phyloP scores from a whole-genome alignment of 2,329 filamentous ascomycete genomes.

The Podosphaera xanthii region DNA sequence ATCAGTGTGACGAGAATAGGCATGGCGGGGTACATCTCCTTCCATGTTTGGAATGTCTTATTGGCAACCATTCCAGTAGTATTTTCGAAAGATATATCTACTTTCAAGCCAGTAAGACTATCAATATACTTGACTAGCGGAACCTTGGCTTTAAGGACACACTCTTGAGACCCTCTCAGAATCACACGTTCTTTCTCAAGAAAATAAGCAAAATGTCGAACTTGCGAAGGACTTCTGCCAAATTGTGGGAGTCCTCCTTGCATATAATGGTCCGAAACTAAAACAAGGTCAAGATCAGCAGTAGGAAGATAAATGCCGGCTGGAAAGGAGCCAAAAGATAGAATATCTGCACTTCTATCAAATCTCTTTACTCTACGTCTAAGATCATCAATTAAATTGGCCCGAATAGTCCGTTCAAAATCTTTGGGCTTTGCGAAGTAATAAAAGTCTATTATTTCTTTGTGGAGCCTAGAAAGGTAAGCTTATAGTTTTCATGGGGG shows the following conservation, averaged over 20 bases:
- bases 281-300: conserved; percentile 84
- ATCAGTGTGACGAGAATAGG: conserved; percentile 65
- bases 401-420: conserved; percentile 57
- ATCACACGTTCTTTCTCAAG: conserved; percentile 35
- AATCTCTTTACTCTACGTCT: conserved; percentile 33
- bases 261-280: conserved; percentile 40
- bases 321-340: conserved; percentile 82
- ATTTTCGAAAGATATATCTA: conserved; percentile 93
- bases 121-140: conserved; percentile 87
- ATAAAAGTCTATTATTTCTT: conserved; percentile 78
- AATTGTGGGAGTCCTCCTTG: conserved; percentile 25
- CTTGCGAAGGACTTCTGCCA: conserved; percentile 14
- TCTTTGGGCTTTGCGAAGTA: conserved; percentile 54
- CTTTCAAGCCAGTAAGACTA: conserved; percentile 49
- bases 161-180: conserved; percentile 32
- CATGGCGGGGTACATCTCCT: conserved; percentile 58
- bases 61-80: conserved; percentile 59
- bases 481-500: neutral
- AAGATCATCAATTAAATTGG: conserved; percentile 48
- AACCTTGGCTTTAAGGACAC: conserved; percentile 58
- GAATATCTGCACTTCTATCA: conserved; percentile 33
- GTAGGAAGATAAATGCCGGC: conserved; percentile 53
- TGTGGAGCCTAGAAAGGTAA: conserved; percentile 43
- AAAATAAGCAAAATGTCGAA: conserved; percentile 39
- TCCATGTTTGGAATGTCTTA: conserved; percentile 63